Conservation (phyloP, 2,329 filamentous ascomycete genomes). For the Aphanoascus verrucosus region DNA sequence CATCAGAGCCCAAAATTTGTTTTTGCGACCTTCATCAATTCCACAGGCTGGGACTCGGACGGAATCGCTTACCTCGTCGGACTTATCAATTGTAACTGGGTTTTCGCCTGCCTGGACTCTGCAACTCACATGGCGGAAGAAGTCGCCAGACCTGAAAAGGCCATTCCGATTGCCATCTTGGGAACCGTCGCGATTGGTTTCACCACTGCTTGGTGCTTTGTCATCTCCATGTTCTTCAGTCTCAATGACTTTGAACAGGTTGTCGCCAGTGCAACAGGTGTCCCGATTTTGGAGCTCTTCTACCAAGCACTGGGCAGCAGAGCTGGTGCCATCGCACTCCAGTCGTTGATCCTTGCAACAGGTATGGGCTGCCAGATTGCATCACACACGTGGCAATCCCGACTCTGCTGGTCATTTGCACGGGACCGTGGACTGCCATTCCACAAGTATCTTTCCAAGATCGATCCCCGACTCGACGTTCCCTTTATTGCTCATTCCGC, state of each 20-base stretch:
- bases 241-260: slow-evolving; percentile 37
- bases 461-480: slow-evolving; percentile 35
- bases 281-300: slow-evolving; percentile 42
- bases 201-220: slow-evolving; percentile 40
- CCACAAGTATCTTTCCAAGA: slow-evolving; percentile 31
- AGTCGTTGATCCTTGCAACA: slow-evolving; percentile 39
- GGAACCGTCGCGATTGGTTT: slow-evolving; percentile 42
- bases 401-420: slow-evolving; percentile 45
- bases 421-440: slow-evolving; percentile 41
- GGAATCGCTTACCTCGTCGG: slow-evolving; percentile 45
- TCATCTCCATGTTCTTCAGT: slow-evolving; percentile 42
- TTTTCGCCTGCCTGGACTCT: slow-evolving; percentile 42
- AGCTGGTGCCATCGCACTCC: slow-evolving; percentile 39
- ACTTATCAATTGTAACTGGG: slow-evolving; percentile 43
- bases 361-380: slow-evolving; percentile 40
- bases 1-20: slow-evolving; percentile 41
- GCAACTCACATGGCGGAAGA: slow-evolving; percentile 45
- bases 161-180: slow-evolving; percentile 43
- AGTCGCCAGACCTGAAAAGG: slow-evolving; percentile 37
- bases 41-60: slow-evolving; percentile 38
- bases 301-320: slow-evolving; percentile 34
- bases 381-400: slow-evolving; percentile 42
- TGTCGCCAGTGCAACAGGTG: slow-evolving; percentile 32
- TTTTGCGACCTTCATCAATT: slow-evolving; percentile 44
- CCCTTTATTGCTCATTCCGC: slow-evolving; percentile 37